These are phyloP conservation scores for Evansstolkia leycettana DNA, from an alignment of 495 filamentous ascomycete genomes.

Conservation along the genomic window DNA sequence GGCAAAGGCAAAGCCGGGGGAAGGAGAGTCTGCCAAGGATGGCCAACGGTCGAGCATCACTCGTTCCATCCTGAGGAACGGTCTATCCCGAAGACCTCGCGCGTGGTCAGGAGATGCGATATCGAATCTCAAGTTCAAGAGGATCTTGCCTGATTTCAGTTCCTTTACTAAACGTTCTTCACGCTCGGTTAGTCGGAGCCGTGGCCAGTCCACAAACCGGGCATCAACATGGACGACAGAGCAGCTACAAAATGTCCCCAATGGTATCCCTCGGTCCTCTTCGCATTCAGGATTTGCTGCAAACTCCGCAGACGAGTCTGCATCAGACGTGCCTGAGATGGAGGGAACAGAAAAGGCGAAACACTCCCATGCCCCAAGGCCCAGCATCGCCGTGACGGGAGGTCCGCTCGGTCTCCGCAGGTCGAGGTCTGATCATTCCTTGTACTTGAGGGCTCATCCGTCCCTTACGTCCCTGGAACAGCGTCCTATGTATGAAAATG, in stretches of 20 bases:
- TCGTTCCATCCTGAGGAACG: conserved; percentile 25
- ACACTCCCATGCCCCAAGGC: conserved; percentile 21
- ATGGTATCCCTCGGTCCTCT: no score
- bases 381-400: conserved; percentile 10
- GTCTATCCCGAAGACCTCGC: conserved; percentile 25
- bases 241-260: neutral
- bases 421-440: conserved; percentile 63
- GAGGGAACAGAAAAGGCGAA: conserved; percentile 19
- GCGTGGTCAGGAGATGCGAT: conserved; percentile 27
- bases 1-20: neutral
- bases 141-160: conserved; percentile 29
- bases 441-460: conserved; percentile 55
- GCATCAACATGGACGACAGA: neutral
- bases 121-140: conserved; percentile 16
- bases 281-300: no score
- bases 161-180: conserved; percentile 36
- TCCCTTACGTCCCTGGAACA: conserved; percentile 76
- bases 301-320: conserved; percentile 5
- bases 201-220: conserved; percentile 16
- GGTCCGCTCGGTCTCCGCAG: conserved; percentile 37
- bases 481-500: conserved; percentile 69
- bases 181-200: conserved; percentile 23
- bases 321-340: conserved; percentile 19
- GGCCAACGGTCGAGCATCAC: conserved; percentile 24
- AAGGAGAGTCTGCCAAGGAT: conserved; percentile 1